Evolutionary conservation across 176 grass and related monocot genomes (phyloP), one percentile per base, ranked within the genome.

Genomic region (Paspalum notatum): DNA sequence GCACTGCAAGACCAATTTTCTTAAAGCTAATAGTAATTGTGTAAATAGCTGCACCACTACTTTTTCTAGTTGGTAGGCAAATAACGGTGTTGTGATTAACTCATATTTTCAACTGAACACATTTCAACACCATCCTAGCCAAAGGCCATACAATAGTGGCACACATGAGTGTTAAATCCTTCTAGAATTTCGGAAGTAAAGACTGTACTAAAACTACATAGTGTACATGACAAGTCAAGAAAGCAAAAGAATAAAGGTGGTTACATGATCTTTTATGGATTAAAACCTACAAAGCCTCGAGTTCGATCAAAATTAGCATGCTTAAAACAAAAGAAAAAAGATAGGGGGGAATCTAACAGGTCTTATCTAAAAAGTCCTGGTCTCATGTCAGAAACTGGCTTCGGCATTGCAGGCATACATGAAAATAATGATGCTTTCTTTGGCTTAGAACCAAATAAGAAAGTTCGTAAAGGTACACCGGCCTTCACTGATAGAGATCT

Each of bases 361-460:
- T 64, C 65, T 95, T 57, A 90, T 87, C 73, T 83, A 83, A 60
- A 83, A 74, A 58, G 83, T 3, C 82, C 44, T n/a, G 77, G 49
- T 54, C 76, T 86, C 85, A 90, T 84, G 64, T 90, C 88, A 79
- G 83, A 66, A 79, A 87, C 76, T 10, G 83, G 77, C 78, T 89
- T 97, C 16, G 64, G 88, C 76, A 97, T 77, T 46, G 61, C 52
- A 27, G 92, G 86, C 80, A 91, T 94, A 86, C 92, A 91, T 18
- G 82, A 83, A 86, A 94, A 94, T 59, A 94, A 41, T 0, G 83
- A 94, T 60, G 85, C 37, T 75, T 87, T 94, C 77, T 94, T 91
- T 0, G 86, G 79, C 82, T 87, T 94, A 61, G 80, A 47, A 57
- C 89, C 92, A 54, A 94, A 94, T 32, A 94, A 80, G 82, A 91